Evolutionary conservation across 805 yeast genomes (phyloP).

Genomic region (Candida montana): DNA sequence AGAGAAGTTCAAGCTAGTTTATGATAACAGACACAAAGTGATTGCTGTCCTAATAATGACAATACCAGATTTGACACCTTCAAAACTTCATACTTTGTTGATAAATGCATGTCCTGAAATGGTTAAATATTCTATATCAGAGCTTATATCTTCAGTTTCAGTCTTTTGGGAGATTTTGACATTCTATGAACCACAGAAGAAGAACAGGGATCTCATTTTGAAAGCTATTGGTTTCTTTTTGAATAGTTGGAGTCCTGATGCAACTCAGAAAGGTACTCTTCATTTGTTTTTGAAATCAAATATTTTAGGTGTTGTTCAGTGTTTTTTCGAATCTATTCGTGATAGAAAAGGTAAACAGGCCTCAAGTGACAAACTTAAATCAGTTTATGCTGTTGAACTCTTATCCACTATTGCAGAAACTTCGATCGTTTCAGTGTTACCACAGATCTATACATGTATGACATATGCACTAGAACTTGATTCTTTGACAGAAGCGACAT

Average conservation of each 20-base stretch:
- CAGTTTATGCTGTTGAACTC: slow-evolving; percentile 69
- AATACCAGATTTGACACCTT: slow-evolving; percentile 42
- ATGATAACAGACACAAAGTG: slow-evolving; percentile 44
- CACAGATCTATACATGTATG: slow-evolving; percentile 81
- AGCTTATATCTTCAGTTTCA: slow-evolving; percentile 23
- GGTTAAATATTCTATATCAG: slow-evolving; percentile 25
- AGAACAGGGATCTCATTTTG: slow-evolving; percentile 14
- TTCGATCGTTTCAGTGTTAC: slow-evolving; percentile 61
- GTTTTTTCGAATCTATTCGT: slow-evolving; percentile 74
- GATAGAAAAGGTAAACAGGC: slow-evolving; percentile 69
- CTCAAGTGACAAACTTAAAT: slow-evolving; percentile 61
- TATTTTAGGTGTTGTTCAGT: slow-evolving; percentile 70
- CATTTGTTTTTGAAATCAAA: slow-evolving; percentile 46
- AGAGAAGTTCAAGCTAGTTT: slow-evolving; percentile 42
- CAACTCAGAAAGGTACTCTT: slow-evolving; percentile 24
- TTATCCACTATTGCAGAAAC: slow-evolving; percentile 50
- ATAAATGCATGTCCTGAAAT: slow-evolving; percentile 48
- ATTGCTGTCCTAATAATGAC: slow-evolving; percentile 54
- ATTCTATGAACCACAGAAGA: slow-evolving; percentile 34
- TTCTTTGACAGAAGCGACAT: slow-evolving; percentile 53
- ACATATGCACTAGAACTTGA: slow-evolving; percentile 69
- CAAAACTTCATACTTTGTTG: slow-evolving; percentile 47
- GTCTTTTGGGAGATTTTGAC: slow-evolving; percentile 40
- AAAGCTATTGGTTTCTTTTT: slow-evolving; percentile 40
- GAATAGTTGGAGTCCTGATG: slow-evolving; percentile 18